Base-by-base conservation (phyloP, 768 basidiomycete genomes). In the Phaeotremella skinneri region DNA sequence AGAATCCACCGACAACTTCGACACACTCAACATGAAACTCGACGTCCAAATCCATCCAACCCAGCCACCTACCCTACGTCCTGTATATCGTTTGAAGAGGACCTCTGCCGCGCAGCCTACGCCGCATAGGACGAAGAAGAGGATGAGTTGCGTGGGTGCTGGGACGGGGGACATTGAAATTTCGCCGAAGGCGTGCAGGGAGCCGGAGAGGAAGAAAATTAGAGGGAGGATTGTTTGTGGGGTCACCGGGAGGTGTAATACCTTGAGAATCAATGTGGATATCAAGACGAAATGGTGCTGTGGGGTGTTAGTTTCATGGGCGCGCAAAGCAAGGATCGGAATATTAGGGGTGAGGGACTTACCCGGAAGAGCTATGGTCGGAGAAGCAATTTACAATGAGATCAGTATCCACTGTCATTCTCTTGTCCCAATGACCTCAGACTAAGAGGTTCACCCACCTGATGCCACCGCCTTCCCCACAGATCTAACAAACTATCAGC, bases 381-480 rank as follows among this genome's bases (percentile, higher is more conserved):
- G 31, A 34, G 43, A 11, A 6, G 21, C 25, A 49, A 4, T 49
- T 49, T 13, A 34, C 17, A 30, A 21, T 16, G 23, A 17, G 17
- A n/a, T 52, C 23, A 58, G 30, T 23, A 26, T 7, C 7, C 25
- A 7, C 17, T 7, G n/a, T 48, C n/a, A n/a, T n/a, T n/a, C n/a
- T n/a, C n/a, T n/a, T n/a, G n/a, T n/a, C n/a, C n/a, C n/a, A 29
- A 25, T 29, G 32, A 43, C 27, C 53, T 23, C 14, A n/a, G 25
- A 21, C 52, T 14, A 45, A 4, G 3, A 48, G 27, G 9, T 39
- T 37, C 30, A 63, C 69, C 47, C 67, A 72, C 60, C 62, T 73
- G 71, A 61, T 77, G 76, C 76, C 76, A 77, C 49, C 76, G 49
- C 53, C 59, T 70, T 1, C 75, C 74, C 76, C 76, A 77, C 32